Percentiles rank a stretch among this genome's conserved stretches.
These are phyloP conservation scores for Daedaleopsis nitida DNA, from an alignment of 768 basidiomycete genomes.

Conservation along the genomic window DNA sequence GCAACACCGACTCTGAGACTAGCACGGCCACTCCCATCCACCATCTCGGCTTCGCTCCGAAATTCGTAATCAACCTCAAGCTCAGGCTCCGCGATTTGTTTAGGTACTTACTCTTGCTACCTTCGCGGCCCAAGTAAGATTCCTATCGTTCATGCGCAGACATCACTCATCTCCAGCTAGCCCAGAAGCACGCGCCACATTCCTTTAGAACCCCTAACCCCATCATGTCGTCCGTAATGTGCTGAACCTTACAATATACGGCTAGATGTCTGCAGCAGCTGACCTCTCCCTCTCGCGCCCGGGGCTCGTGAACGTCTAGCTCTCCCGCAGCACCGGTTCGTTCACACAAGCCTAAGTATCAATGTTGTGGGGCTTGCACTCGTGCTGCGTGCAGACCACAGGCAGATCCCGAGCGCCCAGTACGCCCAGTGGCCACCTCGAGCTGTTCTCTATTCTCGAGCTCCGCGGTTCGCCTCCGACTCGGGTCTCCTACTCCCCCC, in stretches of 20 bases:
- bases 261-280: background rate
- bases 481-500: too few relatives aligned
- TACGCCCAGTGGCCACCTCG: background rate
- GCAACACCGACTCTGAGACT: too few relatives aligned
- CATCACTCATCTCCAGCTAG: background rate
- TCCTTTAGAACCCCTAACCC: background rate
- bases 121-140: background rate
- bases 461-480: too few relatives aligned
- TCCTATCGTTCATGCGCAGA: background rate
- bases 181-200: background rate
- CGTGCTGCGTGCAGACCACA: background rate
- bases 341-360: background rate
- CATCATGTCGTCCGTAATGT: background rate
- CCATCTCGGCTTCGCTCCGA: too few relatives aligned
- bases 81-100: too few relatives aligned
- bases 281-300: too few relatives aligned
- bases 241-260: slow-evolving; percentile 2
- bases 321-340: background rate
- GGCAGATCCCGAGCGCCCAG: background rate
- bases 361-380: background rate
- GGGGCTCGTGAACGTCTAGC: background rate
- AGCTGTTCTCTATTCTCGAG: too few relatives aligned
- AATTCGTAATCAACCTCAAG: too few relatives aligned
- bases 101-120: background rate
- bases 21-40: too few relatives aligned